phyloP scores from a whole-genome alignment of 108 stramenopile species.

The Skeletonema costatum region DNA sequence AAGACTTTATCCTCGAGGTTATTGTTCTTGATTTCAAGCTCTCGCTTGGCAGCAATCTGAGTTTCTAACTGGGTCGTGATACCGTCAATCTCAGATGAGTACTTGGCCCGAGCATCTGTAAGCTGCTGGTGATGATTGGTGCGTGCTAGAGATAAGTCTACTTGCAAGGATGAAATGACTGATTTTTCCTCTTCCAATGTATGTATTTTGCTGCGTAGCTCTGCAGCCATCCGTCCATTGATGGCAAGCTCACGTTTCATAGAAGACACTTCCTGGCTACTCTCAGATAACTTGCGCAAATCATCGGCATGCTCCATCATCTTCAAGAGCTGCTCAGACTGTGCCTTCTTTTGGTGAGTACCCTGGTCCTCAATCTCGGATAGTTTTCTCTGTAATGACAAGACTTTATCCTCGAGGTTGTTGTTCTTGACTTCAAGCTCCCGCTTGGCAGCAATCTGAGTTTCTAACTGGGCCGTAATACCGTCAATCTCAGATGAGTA shows the following conservation, averaged over 20 bases:
- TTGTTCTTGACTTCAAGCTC: conserved; percentile 17
- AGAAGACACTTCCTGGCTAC: conserved; percentile 1
- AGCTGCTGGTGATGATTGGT: conserved; percentile 27
- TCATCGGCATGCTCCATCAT: conserved; percentile 36
- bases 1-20: conserved; percentile 29
- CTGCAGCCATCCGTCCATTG: conserved; percentile 1
- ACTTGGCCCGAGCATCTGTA: conserved; percentile 17
- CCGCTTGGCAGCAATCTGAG: conserved; percentile 1
- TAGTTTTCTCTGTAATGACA: conserved; percentile 8
- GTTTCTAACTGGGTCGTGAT: conserved; percentile 14
- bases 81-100: conserved; percentile 16
- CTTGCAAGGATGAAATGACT: neutral
- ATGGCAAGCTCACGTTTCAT: conserved; percentile 21
- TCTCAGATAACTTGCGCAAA: conserved; percentile 10
- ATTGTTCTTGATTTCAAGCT: conserved; percentile 16
- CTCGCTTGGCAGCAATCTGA: conserved; percentile 1
- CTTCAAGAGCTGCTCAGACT: conserved; percentile 25
- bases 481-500: conserved; percentile 19
- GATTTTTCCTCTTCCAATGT: conserved; percentile 18
- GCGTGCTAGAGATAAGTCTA: conserved; percentile 23
- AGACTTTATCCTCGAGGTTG: conserved; percentile 27
- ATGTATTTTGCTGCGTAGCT: conserved; percentile 10
- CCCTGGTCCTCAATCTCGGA: conserved; percentile 23
- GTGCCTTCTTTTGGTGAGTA: conserved; percentile 22
- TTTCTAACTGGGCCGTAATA: conserved; percentile 14